Percentiles rank a stretch among this genome's conserved stretches.
These are phyloP conservation scores for Paraphoma chrysanthemicola DNA, from an alignment of 2,329 filamentous ascomycete genomes.

Conservation along the genomic window DNA sequence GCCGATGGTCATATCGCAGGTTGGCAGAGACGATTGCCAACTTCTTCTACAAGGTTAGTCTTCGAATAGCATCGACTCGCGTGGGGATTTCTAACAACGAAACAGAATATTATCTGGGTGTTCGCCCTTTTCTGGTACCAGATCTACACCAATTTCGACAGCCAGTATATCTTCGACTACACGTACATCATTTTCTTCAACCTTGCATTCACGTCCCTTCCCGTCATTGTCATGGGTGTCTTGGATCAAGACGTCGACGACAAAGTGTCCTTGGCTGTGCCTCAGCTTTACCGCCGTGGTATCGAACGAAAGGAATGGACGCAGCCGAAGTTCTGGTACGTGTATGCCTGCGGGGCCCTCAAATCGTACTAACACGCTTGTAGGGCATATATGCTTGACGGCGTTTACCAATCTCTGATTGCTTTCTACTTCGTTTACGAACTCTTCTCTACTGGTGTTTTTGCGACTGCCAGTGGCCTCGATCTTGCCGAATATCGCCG, in stretches of 20 bases:
- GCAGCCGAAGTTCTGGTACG: slow-evolving; percentile 92
- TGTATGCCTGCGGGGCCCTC: slow-evolving; percentile 12
- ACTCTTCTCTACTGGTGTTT: slow-evolving; percentile 72
- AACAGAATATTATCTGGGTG: slow-evolving; percentile 92
- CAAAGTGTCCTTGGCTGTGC: slow-evolving; percentile 89
- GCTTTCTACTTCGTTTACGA: slow-evolving; percentile 93
- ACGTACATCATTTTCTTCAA: slow-evolving; percentile 98
- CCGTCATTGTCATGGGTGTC: slow-evolving; percentile 94
- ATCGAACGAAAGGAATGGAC: slow-evolving; percentile 98
- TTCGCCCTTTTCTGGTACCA: slow-evolving; percentile 98
- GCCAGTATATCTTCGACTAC: slow-evolving; percentile 96
- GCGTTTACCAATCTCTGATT: slow-evolving; percentile 91
- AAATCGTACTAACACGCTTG: slow-evolving; percentile 16
- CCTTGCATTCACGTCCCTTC: slow-evolving; percentile 92
- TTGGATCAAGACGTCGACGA: slow-evolving; percentile 97
- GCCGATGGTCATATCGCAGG: slow-evolving; percentile 91
- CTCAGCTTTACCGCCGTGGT: slow-evolving; percentile 91
- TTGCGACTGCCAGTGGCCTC: slow-evolving; percentile 74
- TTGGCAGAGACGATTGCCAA: slow-evolving; percentile 94
- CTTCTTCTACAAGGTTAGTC: slow-evolving; percentile 92
- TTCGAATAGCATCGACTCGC: too few species aligned
- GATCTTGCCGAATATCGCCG: slow-evolving; percentile 80
- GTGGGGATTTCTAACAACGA: slow-evolving; percentile 27
- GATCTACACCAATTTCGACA: slow-evolving; percentile 94
- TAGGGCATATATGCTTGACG: slow-evolving; percentile 87